phyloP scores from a whole-genome alignment of 2,329 filamentous ascomycete genomes.

The Penicillium sp. region DNA sequence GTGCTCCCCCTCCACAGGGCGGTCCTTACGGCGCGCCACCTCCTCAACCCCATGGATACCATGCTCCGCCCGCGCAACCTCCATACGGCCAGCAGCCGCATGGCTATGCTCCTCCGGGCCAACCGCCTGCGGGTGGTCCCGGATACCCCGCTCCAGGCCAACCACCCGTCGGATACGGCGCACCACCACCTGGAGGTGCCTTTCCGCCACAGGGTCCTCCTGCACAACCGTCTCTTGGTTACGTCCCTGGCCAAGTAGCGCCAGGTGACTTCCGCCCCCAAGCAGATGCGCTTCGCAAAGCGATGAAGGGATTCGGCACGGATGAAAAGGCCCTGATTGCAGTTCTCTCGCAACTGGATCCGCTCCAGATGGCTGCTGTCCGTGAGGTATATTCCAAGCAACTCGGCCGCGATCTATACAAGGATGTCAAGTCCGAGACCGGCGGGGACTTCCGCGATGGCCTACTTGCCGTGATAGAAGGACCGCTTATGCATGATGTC shows the following conservation, averaged over 20 bases:
- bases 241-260: slow-evolving; percentile 67
- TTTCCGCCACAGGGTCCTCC: slow-evolving; percentile 44
- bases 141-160: slow-evolving; percentile 32
- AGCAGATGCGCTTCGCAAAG: slow-evolving; percentile 68
- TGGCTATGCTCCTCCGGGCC: slow-evolving; percentile 12
- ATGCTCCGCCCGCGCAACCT: slow-evolving; percentile 30
- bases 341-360: slow-evolving; percentile 68
- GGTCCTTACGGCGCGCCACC: slow-evolving; percentile 38
- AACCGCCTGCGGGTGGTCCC: slow-evolving; percentile 42
- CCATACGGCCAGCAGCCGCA: slow-evolving; percentile 31
- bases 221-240: slow-evolving; percentile 68
- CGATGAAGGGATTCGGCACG: slow-evolving; percentile 93
- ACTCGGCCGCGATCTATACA: slow-evolving; percentile 66
- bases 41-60: slow-evolving; percentile 21
- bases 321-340: slow-evolving; percentile 75
- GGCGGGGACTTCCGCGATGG: slow-evolving; percentile 70
- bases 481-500: slow-evolving; percentile 75
- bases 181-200: slow-evolving; percentile 19
- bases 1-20: slow-evolving; percentile 26
- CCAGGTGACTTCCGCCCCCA: slow-evolving; percentile 64
- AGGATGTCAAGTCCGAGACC: slow-evolving; percentile 76
- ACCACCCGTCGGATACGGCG: slow-evolving; percentile 26
- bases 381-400: slow-evolving; percentile 63
- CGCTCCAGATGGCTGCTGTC: slow-evolving; percentile 70
- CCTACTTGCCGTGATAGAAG: slow-evolving; percentile 70